A percentile compares a stretch with the other conserved stretches of the same genome.
Evolutionary conservation across 164 flowering plant genomes (phyloP).

Genomic region (Nymphaea colorata): DNA sequence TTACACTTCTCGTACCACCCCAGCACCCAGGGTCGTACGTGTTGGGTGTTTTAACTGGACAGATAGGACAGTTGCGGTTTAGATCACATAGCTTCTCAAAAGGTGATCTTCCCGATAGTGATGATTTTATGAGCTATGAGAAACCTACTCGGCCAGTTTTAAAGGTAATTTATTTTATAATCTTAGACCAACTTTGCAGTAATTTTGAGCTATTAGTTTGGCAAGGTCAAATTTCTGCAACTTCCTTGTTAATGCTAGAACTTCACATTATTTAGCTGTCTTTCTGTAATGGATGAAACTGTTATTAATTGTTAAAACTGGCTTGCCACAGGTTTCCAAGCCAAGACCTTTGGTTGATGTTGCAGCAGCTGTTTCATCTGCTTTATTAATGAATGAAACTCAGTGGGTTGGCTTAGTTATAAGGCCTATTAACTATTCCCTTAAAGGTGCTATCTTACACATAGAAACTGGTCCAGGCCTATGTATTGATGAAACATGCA

Average conservation of each 20-base stretch:
- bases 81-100: constrained; percentile 95
- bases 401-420: constrained; percentile 92
- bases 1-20: constrained; percentile 67
- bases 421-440: constrained; percentile 75
- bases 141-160: constrained; percentile 86
- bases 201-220: too few species aligned
- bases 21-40: constrained; percentile 96
- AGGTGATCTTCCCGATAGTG: constrained; percentile 87
- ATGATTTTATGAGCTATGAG: constrained; percentile 97
- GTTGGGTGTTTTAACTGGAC: constrained; percentile 93
- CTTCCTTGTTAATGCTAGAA: too few species aligned
- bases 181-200: too few species aligned
- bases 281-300: too few species aligned
- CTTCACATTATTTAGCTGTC: too few species aligned
- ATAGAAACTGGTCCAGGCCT: constrained; percentile 96
- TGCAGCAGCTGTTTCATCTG: constrained; percentile 76
- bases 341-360: constrained; percentile 97
- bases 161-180: constrained; percentile 34
- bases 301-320: too few species aligned
- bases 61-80: constrained; percentile 79
- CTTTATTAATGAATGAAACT: constrained; percentile 83
- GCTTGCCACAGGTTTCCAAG: constrained; percentile 44
- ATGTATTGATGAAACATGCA: constrained; percentile 50
- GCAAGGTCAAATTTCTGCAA: too few species aligned
- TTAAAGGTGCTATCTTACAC: constrained; percentile 76